Conservation (phyloP, 2,329 filamentous ascomycete genomes). For the Aaosphaeria arxii region DNA sequence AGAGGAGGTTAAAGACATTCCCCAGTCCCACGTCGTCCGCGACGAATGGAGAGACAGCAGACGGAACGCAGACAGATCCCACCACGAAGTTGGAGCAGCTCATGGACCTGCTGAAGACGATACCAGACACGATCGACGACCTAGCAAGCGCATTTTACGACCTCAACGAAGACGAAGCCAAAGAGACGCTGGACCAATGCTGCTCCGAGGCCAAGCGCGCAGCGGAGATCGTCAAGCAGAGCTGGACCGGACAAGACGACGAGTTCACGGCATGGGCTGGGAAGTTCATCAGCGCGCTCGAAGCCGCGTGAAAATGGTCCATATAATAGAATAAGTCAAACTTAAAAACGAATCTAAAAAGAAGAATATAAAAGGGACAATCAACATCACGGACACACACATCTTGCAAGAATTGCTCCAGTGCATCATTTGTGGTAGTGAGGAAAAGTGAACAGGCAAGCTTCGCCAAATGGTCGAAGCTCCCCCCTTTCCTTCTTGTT, state of each 20-base stretch:
- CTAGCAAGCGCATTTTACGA: constrained; percentile 72
- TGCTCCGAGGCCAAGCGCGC: constrained; percentile 58
- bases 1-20: constrained; percentile 64
- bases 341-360: not conserved
- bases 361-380: too few relatives aligned
- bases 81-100: constrained; percentile 52
- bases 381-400: too few relatives aligned
- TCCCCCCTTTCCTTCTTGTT: too few relatives aligned
- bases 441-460: too few relatives aligned
- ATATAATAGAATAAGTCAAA: not conserved
- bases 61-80: constrained; percentile 1
- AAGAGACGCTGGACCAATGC: constrained; percentile 57
- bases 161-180: constrained; percentile 58
- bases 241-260: constrained; percentile 66
- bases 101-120: constrained; percentile 53
- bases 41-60: constrained; percentile 3
- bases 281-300: constrained; percentile 50
- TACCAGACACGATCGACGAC: constrained; percentile 69
- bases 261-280: constrained; percentile 77
- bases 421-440: too few relatives aligned
- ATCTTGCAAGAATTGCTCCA: too few relatives aligned
- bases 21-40: constrained; percentile 19
- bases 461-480: too few relatives aligned
- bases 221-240: constrained; percentile 54
- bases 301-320: constrained; percentile 23